A percentile compares a stretch with the other conserved stretches of the same genome.
Conservation (phyloP, 2,329 filamentous ascomycete species). For the Fusarium pseudoanthophilum region DNA sequence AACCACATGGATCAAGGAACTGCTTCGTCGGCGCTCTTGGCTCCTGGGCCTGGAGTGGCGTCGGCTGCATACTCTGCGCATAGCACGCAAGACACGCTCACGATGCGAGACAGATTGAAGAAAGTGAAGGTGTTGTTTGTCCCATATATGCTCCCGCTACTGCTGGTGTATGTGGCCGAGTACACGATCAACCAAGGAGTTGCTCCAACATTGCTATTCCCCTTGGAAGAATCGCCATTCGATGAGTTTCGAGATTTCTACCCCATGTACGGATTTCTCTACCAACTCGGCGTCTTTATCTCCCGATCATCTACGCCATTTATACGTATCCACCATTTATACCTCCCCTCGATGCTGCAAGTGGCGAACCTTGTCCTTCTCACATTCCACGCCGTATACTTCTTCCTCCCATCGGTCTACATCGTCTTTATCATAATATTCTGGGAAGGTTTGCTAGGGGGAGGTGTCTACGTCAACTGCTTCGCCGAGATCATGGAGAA, state of each 20-base stretch:
- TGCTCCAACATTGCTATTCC: slow-evolving; percentile 88
- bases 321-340: slow-evolving; percentile 81
- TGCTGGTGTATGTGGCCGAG: slow-evolving; percentile 94
- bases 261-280: slow-evolving; percentile 92
- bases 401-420: slow-evolving; percentile 87
- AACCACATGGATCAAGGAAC: slow-evolving; percentile 50
- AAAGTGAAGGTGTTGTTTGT: slow-evolving; percentile 78
- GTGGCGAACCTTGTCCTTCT: slow-evolving; percentile 80
- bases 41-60: slow-evolving; percentile 53
- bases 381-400: slow-evolving; percentile 78
- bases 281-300: slow-evolving; percentile 94
- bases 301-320: slow-evolving; percentile 93
- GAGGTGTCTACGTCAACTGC: slow-evolving; percentile 93
- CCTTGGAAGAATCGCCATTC: slow-evolving; percentile 80
- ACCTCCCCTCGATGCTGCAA: slow-evolving; percentile 85
- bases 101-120: slow-evolving; percentile 65
- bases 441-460: slow-evolving; percentile 93
- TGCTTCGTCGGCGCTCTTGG: slow-evolving; percentile 61
- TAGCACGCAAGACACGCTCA: slow-evolving; percentile 41
- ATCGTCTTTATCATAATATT: slow-evolving; percentile 87
- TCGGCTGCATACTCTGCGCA: slow-evolving; percentile 54
- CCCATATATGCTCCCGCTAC: slow-evolving; percentile 86
- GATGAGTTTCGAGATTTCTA: slow-evolving; percentile 87
- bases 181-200: slow-evolving; percentile 99
- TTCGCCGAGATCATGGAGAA: slow-evolving; percentile 94